Conservation (phyloP, 441 rosid genomes). For the Dalechampia spathulata region DNA sequence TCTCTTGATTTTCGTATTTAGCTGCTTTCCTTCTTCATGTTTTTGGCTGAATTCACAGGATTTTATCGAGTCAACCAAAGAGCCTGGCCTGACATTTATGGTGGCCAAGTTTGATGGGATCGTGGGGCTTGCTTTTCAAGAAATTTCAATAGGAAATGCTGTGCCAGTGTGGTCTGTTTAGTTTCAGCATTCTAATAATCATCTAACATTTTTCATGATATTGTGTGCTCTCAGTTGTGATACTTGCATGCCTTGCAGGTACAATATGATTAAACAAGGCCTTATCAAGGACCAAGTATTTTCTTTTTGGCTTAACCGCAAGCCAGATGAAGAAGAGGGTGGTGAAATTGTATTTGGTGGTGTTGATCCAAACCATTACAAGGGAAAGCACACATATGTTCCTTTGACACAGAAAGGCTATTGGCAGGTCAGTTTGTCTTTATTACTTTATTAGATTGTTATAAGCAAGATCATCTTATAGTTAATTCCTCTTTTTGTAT, state of each 20-base stretch:
- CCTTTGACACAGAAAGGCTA: constrained; percentile 73
- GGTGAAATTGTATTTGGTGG: constrained; percentile 86
- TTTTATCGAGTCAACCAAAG: constrained; percentile 76
- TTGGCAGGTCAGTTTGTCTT: constrained; percentile 67
- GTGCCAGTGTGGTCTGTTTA: constrained; percentile 60
- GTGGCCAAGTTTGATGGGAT: constrained; percentile 81
- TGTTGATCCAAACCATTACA: constrained; percentile 58
- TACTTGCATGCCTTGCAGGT: constrained; percentile 37
- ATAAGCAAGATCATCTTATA: background rate
- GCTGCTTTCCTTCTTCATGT: background rate
- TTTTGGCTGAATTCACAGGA: constrained; percentile 30
- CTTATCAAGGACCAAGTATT: constrained; percentile 54
- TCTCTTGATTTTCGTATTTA: background rate
- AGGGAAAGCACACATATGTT: constrained; percentile 69
- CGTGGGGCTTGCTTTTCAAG: constrained; percentile 83
- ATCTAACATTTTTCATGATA: background rate
- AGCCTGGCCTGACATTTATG: constrained; percentile 63
- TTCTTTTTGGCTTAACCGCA: constrained; percentile 87
- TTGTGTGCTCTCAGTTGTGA: background rate
- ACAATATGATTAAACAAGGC: constrained; percentile 76
- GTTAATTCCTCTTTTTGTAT: constrained; percentile 1
- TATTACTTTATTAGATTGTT: background rate
- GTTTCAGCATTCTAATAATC: background rate
- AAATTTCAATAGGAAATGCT: constrained; percentile 69
- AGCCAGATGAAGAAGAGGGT: constrained; percentile 50